Conservation (phyloP, 2,329 filamentous ascomycete species). For the Scedosporium apiospermum region DNA sequence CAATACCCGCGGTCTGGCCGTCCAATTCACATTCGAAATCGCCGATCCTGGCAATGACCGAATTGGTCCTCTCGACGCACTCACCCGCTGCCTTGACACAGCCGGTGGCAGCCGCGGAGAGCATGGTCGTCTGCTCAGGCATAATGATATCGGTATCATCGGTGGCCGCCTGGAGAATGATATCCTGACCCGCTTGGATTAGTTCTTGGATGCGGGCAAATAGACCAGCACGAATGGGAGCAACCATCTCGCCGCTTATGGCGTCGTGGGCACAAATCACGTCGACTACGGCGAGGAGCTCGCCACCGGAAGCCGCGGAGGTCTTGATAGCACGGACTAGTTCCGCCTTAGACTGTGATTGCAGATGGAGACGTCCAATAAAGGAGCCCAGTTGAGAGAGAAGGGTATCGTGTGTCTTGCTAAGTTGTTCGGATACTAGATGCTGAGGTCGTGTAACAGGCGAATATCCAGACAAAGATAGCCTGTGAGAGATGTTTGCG, state of each 20-base stretch:
- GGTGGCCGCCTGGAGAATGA: slow-evolving; percentile 58
- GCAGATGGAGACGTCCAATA: slow-evolving; percentile 79
- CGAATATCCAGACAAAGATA: slow-evolving; percentile 65
- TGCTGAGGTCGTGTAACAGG: slow-evolving; percentile 55
- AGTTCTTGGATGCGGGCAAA: slow-evolving; percentile 71
- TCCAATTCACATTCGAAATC: slow-evolving; percentile 83
- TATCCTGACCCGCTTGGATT: slow-evolving; percentile 70
- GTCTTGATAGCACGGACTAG: slow-evolving; percentile 74
- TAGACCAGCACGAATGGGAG: slow-evolving; percentile 64
- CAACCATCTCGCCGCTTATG: slow-evolving; percentile 55
- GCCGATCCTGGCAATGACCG: slow-evolving; percentile 77
- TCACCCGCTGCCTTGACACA: slow-evolving; percentile 88
- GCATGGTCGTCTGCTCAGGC: slow-evolving; percentile 65
- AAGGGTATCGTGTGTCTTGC: slow-evolving; percentile 74
- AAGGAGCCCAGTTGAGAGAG: slow-evolving; percentile 87
- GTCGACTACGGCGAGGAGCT: slow-evolving; percentile 71
- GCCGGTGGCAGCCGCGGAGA: slow-evolving; percentile 70
- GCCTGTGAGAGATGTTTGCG: slow-evolving; percentile 56
- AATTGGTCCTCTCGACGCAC: slow-evolving; percentile 78
- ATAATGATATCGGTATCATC: slow-evolving; percentile 72
- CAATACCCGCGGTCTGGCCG: slow-evolving; percentile 40
- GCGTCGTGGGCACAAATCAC: slow-evolving; percentile 71
- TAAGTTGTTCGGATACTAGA: slow-evolving; percentile 75
- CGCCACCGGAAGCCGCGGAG: slow-evolving; percentile 71
- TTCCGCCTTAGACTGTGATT: slow-evolving; percentile 83